These are phyloP conservation scores for Cladosporium sphaerospermum DNA, from an alignment of 2,329 filamentous ascomycete genomes.

Conservation along the genomic window DNA sequence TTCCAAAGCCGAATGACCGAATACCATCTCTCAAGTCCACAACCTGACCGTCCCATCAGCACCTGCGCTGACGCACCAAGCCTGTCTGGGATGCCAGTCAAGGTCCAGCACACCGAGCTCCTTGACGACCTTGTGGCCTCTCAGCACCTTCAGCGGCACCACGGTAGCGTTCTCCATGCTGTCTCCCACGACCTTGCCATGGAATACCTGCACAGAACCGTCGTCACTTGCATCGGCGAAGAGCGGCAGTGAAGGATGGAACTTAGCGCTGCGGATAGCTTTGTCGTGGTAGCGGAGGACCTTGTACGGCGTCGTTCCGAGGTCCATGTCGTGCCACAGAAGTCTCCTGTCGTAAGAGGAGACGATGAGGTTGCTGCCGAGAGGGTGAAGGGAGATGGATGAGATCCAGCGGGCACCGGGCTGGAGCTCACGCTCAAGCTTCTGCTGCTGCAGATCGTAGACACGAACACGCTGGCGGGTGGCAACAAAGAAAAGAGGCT, in stretches of 20 bases:
- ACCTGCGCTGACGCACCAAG: conserved; percentile 90
- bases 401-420: conserved; percentile 94
- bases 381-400: conserved; percentile 85
- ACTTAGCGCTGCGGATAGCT: conserved; percentile 83
- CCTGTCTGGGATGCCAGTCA: conserved; percentile 91
- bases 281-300: conserved; percentile 91
- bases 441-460: conserved; percentile 87
- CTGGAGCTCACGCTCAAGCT: conserved; percentile 86
- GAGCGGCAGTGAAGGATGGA: conserved; percentile 70
- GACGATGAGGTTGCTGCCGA: conserved; percentile 88
- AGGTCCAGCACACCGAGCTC: conserved; percentile 87
- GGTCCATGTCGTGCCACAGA: conserved; percentile 93
- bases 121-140: conserved; percentile 79
- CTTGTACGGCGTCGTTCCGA: conserved; percentile 87
- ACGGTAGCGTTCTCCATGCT: conserved; percentile 95
- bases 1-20: too few relatives aligned
- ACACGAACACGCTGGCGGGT: conserved; percentile 89
- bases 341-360: conserved; percentile 91
- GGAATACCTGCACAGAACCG: conserved; percentile 90
- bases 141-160: conserved; percentile 89
- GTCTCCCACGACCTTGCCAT: conserved; percentile 90
- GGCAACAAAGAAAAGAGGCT: conserved; percentile 91
- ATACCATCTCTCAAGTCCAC: conserved; percentile 52
- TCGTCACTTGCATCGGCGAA: conserved; percentile 96
- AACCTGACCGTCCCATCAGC: conserved; percentile 88